Evolutionary conservation across 192 early-diverging fungal genomes (phyloP), one percentile per base, ranked within the genome.

Genomic region (Coemansia pectinata): DNA sequence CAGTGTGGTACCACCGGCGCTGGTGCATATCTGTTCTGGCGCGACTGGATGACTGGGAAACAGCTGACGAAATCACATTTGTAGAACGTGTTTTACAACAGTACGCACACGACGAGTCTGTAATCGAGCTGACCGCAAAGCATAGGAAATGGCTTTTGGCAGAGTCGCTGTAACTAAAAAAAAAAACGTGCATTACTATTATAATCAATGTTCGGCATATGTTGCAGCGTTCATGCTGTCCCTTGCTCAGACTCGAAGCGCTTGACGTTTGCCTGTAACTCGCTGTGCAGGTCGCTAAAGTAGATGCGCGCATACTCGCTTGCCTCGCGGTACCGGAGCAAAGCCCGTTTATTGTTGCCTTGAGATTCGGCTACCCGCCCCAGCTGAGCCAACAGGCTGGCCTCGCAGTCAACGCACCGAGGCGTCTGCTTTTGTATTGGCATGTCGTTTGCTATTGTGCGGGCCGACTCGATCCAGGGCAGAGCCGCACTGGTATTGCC

Each of bases 1-100:
- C 79, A 5, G 62, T 76, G 31, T 81, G 79, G 79, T 44, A 71
- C 25, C 79, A 81, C 36, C 70, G 79, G 9, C 74, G 79, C 59
- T 76, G 79, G 79, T 81, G 74, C 62, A 61, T 76, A 14, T 48
- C 21, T 4, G 42, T 33, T 14, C 2, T 59, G 19, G 59, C 40
- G 11, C 23, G 41, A 21, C 25, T 17, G 4, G 64, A 12, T n/a
- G 38, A 48, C 8, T 15, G 58, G 21, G 9, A 23, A 4, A 21
- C 40, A 11, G 29, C 50, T 34, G 21, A 58, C 17, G 21, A 40
- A 2, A 71, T 58, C 0, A 48, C 8, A 15, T 73, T 81, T 70
- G 34, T 65, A 17, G 59, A 69, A 11, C 33, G 50, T 0, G 27
- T 69, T 5, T 31, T 31, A 10, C 62, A 36, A 9, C 40, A 27